Percentiles rank a stretch among this genome's conserved stretches.
These are phyloP conservation scores for Aspergillus leporis DNA, from an alignment of 495 filamentous ascomycete species.

Conservation along the genomic window DNA sequence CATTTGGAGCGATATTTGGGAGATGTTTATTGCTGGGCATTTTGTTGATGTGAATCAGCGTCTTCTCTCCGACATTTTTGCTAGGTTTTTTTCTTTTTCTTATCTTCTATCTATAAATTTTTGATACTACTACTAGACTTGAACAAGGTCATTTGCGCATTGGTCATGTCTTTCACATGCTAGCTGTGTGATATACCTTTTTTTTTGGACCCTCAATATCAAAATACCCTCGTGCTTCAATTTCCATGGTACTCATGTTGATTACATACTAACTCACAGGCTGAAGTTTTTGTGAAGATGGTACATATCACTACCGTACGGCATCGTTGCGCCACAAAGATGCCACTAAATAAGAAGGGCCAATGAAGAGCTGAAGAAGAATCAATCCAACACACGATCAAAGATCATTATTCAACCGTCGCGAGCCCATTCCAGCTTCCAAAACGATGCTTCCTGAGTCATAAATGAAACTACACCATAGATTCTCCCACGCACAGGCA, in stretches of 20 bases:
- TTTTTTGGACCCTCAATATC: neutral
- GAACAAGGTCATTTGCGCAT: neutral
- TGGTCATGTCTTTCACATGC: neutral
- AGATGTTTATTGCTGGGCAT: conserved; percentile 25
- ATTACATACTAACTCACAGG: neutral
- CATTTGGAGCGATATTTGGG: conserved; percentile 18
- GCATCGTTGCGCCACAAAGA: too few species aligned
- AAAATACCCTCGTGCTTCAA: neutral
- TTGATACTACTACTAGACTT: conserved; percentile 6
- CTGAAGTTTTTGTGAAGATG: too few species aligned
- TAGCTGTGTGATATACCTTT: neutral
- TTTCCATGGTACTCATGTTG: neutral
- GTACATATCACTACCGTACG: too few species aligned
- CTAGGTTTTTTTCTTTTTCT: conserved; percentile 5
- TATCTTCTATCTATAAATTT: conserved; percentile 5
- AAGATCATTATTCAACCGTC: too few species aligned
- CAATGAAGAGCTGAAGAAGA: too few species aligned
- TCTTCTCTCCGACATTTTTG: conserved; percentile 13
- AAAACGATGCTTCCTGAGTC: neutral
- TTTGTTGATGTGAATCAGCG: conserved; percentile 22
- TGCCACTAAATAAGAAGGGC: too few species aligned
- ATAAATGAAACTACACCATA: neutral
- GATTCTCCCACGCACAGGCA: neutral
- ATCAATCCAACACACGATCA: too few species aligned
- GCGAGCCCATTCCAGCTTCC: too few species aligned